Base-by-base conservation (phyloP, 2,329 filamentous ascomycete species). In the Phyllosticta paracitricarpa region DNA sequence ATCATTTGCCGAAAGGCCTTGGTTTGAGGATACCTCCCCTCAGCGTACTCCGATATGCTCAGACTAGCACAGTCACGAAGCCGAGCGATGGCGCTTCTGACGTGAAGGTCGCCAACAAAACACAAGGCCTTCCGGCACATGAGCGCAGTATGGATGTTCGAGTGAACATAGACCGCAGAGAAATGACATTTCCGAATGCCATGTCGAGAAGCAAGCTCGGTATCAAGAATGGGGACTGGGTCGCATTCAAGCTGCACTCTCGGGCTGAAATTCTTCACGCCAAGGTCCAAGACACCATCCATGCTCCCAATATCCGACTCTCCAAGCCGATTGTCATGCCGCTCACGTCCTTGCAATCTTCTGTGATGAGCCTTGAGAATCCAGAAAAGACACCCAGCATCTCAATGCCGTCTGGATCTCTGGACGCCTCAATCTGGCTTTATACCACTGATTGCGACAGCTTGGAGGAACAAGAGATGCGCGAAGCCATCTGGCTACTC, bases 371-470 rank as follows among this genome's bases (percentile, higher is more conserved):
- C 2, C 8, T 14, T 14, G 53, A n/a, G 12, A 28, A 17, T 25
- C 51, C 6, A 33, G n/a, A 33, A 14, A 19, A 28, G 1, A 52
- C 51, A 10, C 35, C 54, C 8, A 54, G 26, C 17, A 12, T 51
- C 3, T 8, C 61, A 17, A 28, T 54, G 17, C 64, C 67, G 17
- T 66, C 66, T 65, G 5, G 63, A 69, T 7, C 77, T 75, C 65
- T 63, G 59, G 3, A 61, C 66, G 4, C 75, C 72, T 2, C 68
- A 63, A 6, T 75, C 24, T 40, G 78, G 52, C 64, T 78, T 8
- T 88, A 84, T 66, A 72, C 81, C 58, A 71, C 77, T 14, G 81
- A 85, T 58, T 83, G 89, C 55, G 84, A 88, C 63, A 75, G 79
- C 2, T 69, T 89, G 12, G 30, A 67, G 0, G 66, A 76, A 0